Percentiles rank a stretch among this genome's conserved stretches.
phyloP scores from a whole-genome alignment of 108 stramenopile genomes.

The Cylindrotheca fusiformis region DNA sequence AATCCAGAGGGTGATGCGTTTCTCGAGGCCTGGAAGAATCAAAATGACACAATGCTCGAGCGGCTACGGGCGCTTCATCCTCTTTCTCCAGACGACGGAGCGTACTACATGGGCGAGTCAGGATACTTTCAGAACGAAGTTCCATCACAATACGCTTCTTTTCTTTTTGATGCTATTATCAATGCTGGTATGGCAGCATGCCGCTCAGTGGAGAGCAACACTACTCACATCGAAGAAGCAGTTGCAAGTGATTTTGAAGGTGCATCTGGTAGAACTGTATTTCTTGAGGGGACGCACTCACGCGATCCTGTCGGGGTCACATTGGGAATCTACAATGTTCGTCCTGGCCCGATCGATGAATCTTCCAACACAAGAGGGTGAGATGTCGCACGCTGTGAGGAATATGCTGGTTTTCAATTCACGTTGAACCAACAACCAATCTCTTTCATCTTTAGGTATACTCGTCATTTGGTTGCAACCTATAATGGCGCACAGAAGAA shows the following conservation, averaged over 20 bases:
- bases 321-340: slow-evolving; percentile 23
- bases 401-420: neutral
- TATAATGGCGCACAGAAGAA: slow-evolving; percentile 1
- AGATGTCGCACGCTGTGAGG: neutral
- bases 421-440: no score
- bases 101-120: slow-evolving; percentile 1
- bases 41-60: neutral
- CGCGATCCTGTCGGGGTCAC: neutral
- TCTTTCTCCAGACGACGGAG: neutral
- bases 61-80: slow-evolving; percentile 1
- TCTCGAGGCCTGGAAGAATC: slow-evolving; percentile 12
- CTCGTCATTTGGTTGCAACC: neutral
- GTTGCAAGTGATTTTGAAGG: slow-evolving; percentile 12
- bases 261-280: slow-evolving; percentile 15
- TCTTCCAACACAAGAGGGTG: slow-evolving; percentile 2
- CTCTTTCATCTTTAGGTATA: neutral
- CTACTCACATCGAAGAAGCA: slow-evolving; percentile 10
- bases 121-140: slow-evolving; percentile 19
- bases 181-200: slow-evolving; percentile 21
- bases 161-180: slow-evolving; percentile 21
- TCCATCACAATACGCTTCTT: slow-evolving; percentile 17
- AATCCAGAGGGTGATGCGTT: slow-evolving; percentile 14
- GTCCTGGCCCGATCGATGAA: slow-evolving; percentile 7
- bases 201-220: neutral
- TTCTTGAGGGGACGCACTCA: slow-evolving; percentile 1